A percentile compares a stretch with the other conserved stretches of the same genome.
These are phyloP conservation scores for Botrytis galanthina DNA, from an alignment of 2,329 filamentous ascomycete genomes.

Conservation along the genomic window DNA sequence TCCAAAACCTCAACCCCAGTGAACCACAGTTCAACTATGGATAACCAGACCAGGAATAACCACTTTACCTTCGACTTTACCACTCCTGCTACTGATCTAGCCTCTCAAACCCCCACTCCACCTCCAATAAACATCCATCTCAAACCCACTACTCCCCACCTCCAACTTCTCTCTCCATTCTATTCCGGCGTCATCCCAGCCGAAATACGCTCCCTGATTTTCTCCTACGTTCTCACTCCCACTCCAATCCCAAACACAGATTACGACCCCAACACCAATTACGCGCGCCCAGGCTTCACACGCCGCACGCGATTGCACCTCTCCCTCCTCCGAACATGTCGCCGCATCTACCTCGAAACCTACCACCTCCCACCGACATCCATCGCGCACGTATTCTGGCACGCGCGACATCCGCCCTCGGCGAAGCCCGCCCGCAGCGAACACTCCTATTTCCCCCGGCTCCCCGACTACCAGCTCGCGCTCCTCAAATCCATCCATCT, in stretches of 20 bases:
- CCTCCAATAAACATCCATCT: neutral
- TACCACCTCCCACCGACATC: slow-evolving; percentile 26
- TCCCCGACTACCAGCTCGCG: slow-evolving; percentile 24
- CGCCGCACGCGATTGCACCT: slow-evolving; percentile 21
- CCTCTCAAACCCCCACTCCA: neutral
- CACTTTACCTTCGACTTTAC: neutral
- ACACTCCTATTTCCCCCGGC: slow-evolving; percentile 17
- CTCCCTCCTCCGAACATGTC: slow-evolving; percentile 30
- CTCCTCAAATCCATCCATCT: slow-evolving; percentile 25
- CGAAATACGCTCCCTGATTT: slow-evolving; percentile 9
- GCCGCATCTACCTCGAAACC: slow-evolving; percentile 30
- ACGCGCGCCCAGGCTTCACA: slow-evolving; percentile 27
- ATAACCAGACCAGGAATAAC: neutral
- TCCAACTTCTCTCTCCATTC: slow-evolving; percentile 1
- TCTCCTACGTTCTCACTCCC: slow-evolving; percentile 6
- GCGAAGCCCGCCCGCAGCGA: neutral
- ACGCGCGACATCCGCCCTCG: slow-evolving; percentile 12
- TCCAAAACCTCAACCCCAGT: neutral
- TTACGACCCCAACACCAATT: slow-evolving; percentile 18
- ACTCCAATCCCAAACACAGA: neutral
- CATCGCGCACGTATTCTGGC: slow-evolving; percentile 32
- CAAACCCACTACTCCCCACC: neutral
- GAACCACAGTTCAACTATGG: neutral
- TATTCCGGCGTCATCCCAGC: slow-evolving; percentile 1
- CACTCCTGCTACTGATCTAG: neutral